These are phyloP conservation scores for Aspergillus proliferans DNA, from an alignment of 2,329 filamentous ascomycete species.

Conservation along the genomic window DNA sequence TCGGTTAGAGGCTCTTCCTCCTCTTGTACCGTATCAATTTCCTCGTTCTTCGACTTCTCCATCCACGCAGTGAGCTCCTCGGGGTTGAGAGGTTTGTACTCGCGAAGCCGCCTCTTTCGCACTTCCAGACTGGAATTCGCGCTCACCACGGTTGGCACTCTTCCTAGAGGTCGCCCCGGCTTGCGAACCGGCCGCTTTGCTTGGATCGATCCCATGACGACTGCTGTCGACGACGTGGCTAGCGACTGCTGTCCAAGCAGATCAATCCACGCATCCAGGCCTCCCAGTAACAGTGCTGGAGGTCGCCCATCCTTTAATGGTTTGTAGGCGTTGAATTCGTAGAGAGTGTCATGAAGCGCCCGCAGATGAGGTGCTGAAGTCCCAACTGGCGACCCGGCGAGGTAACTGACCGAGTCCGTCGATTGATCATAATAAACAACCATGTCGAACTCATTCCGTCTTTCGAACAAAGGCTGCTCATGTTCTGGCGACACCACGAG, in stretches of 20 bases:
- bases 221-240: constrained; percentile 50
- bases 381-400: constrained; percentile 41
- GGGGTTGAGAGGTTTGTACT: constrained; percentile 65
- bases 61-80: constrained; percentile 80
- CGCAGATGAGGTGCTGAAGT: constrained; percentile 54
- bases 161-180: constrained; percentile 44
- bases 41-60: constrained; percentile 64
- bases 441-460: constrained; percentile 70
- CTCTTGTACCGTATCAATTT: constrained; percentile 41
- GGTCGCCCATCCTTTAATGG: constrained; percentile 58
- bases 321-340: constrained; percentile 75
- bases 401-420: constrained; percentile 54
- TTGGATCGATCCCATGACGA: constrained; percentile 42
- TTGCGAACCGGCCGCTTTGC: constrained; percentile 30
- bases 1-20: constrained; percentile 34
- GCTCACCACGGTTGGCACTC: constrained; percentile 47
- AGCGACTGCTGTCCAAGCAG: constrained; percentile 67
- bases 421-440: constrained; percentile 84
- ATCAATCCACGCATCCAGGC: constrained; percentile 79
- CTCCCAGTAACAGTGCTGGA: constrained; percentile 74
- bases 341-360: constrained; percentile 70
- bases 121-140: constrained; percentile 48
- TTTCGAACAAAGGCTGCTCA: constrained; percentile 69
- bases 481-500: constrained; percentile 43
- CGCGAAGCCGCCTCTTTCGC: constrained; percentile 51